These are phyloP conservation scores for Asterophora parasitica DNA, from an alignment of 768 basidiomycete genomes.

Conservation along the genomic window DNA sequence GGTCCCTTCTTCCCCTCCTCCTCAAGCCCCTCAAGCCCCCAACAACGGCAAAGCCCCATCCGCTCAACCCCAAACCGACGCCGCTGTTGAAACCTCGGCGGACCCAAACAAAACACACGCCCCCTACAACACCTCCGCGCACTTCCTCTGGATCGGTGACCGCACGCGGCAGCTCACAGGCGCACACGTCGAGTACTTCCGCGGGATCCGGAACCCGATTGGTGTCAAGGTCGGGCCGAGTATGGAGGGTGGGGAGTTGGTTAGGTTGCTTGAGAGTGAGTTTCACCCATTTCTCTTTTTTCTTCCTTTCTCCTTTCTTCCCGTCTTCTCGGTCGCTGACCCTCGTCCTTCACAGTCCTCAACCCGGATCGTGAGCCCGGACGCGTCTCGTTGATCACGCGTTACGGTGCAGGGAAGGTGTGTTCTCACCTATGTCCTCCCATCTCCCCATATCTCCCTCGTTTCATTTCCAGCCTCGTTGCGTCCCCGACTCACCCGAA, in stretches of 20 bases:
- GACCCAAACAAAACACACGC: constrained; percentile 23
- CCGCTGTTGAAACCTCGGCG: no score
- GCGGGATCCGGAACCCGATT: constrained; percentile 88
- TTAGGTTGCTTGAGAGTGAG: constrained; percentile 70
- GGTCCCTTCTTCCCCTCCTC: not conserved
- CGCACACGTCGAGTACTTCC: constrained; percentile 94
- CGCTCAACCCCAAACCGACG: no score
- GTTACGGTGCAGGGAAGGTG: constrained; percentile 89
- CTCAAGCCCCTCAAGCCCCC: constrained; percentile 13
- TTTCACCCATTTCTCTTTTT: not conserved
- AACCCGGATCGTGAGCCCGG: constrained; percentile 83
- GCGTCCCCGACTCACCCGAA: not conserved
- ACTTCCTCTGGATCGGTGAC: constrained; percentile 97
- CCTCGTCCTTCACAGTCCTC: constrained; percentile 50
- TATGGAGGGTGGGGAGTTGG: constrained; percentile 75
- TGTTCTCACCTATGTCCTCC: constrained; percentile 7
- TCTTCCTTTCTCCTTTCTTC: not conserved
- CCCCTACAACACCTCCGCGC: constrained; percentile 88
- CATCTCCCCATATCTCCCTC: not conserved
- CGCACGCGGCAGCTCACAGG: constrained; percentile 88
- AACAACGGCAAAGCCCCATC: no score
- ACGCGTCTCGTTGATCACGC: constrained; percentile 83
- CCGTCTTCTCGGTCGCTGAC: not conserved
- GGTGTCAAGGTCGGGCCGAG: constrained; percentile 95
- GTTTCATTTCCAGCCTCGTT: not conserved